Evolutionary conservation across 2,329 filamentous ascomycete genomes (phyloP).

Genomic region (Domatiomyces globalis): DNA sequence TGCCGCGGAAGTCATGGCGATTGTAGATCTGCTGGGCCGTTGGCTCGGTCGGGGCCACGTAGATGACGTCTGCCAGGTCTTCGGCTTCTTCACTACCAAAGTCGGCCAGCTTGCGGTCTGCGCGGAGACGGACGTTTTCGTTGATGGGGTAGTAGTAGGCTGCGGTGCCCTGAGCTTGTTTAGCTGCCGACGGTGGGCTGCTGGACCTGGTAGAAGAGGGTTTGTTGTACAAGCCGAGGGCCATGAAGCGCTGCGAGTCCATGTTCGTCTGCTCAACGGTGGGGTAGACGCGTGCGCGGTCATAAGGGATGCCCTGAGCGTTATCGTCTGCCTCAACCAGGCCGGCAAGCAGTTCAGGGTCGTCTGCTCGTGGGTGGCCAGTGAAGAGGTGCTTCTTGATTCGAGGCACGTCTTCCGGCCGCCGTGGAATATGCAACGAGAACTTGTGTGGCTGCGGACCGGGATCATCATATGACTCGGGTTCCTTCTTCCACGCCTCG

Average conservation of each 20-base stretch:
- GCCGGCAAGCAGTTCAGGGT: constrained; percentile 31
- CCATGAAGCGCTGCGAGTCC: constrained; percentile 43
- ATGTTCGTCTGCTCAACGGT: constrained; percentile 40
- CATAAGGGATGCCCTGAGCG: constrained; percentile 18
- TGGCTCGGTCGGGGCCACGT: constrained; percentile 38
- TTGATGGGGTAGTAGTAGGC: constrained; percentile 49
- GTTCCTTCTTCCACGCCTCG: constrained; percentile 36
- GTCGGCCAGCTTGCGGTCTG: constrained; percentile 26
- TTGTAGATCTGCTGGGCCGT: constrained; percentile 16
- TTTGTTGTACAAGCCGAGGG: constrained; percentile 42
- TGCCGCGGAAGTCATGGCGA: constrained; percentile 30
- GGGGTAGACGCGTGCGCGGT: constrained; percentile 47
- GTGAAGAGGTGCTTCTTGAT: constrained; percentile 44
- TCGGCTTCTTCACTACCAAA: constrained; percentile 25
- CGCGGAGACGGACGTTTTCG: constrained; percentile 32
- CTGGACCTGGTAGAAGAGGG: not conserved
- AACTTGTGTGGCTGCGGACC: constrained; percentile 43
- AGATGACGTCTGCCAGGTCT: constrained; percentile 32
- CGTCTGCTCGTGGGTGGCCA: constrained; percentile 39
- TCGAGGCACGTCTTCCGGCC: constrained; percentile 31
- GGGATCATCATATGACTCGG: constrained; percentile 36
- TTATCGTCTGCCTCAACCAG: constrained; percentile 36
- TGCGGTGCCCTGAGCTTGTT: constrained; percentile 32
- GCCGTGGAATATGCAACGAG: constrained; percentile 44
- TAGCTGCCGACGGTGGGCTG: not conserved